Evolutionary conservation across 176 grass and related monocot species (phyloP), one percentile per base, ranked within the genome.

Genomic region (Oryza rufipogon): DNA sequence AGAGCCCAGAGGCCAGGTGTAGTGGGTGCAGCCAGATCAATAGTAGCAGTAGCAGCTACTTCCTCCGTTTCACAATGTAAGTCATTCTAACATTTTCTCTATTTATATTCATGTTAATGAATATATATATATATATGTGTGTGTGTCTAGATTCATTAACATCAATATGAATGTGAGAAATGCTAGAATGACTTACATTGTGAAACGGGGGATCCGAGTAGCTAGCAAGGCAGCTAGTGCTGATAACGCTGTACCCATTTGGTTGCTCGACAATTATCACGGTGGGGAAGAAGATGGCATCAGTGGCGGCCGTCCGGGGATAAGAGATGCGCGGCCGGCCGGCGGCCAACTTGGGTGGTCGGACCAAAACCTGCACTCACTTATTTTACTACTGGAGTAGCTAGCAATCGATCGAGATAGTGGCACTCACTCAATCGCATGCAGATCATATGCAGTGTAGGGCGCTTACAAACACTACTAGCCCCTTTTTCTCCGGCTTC

Each of bases 311-410:
- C 36, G 30, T 32, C 30, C 30, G 63, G 72, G 66, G 88, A 86
- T 89, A 71, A 86, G 84, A 52, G 42, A 66, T 65, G 26, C 47
- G 16, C n/a, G 41, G 44, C 22, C 11, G 63, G 44, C 6, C 63
- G 72, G 65, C 63, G 78, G 66, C 83, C 88, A 86, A 89, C 78
- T 89, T 82, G 73, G 73, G 23, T 77, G 83, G 83, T 89, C 82
- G 79, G 66, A 26, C 83, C 79, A 7, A 60, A 86, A 58, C 74
- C 60, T 44, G 32, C 72, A 76, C 14, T 38, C n/a, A 38, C 36
- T 38, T 0, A 25, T 10, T 8, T 38, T 14, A 34, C 52, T 19
- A 3, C 47, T 48, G 11, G 34, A 3, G 4, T 36, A 49, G 49
- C 13, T 52, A 48, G 14, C 30, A 32, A 32, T 32, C 34, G 34